phyloP scores from a whole-genome alignment of 345 rosid genomes.

The Gossypium herbaceum region DNA sequence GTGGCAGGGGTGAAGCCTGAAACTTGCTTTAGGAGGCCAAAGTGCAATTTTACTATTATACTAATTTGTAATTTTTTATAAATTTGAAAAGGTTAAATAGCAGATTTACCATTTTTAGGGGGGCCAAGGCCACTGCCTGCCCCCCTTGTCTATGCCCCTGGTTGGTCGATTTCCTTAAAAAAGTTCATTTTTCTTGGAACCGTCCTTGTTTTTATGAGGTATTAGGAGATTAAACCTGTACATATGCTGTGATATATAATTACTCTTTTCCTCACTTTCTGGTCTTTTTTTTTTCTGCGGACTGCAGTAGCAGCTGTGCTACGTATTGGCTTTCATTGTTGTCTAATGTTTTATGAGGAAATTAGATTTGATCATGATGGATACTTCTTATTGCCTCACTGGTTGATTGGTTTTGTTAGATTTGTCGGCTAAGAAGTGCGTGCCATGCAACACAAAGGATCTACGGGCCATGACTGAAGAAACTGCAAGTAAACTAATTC shows the following conservation, averaged over 20 bases:
- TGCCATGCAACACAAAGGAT: conserved; percentile 84
- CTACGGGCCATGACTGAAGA: conserved; percentile 74
- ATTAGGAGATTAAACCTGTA: conserved; percentile 1
- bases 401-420: conserved; percentile 36
- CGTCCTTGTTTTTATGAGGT: neutral
- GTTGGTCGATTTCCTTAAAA: neutral
- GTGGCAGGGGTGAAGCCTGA: too few species aligned
- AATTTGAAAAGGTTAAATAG: too few species aligned
- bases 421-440: conserved; percentile 72
- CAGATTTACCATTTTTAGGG: too few species aligned
- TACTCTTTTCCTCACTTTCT: neutral
- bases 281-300: neutral
- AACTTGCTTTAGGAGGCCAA: too few species aligned
- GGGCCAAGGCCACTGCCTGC: too few species aligned
- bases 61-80: too few species aligned
- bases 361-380: neutral
- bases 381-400: neutral
- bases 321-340: neutral
- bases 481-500: conserved; percentile 50
- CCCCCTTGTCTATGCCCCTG: too few species aligned
- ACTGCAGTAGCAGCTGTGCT: neutral
- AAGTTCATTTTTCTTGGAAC: neutral
- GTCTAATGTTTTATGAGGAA: neutral
- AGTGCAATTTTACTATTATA: too few species aligned
- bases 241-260: neutral